Percentiles rank a stretch among this genome's conserved stretches.
Conservation (phyloP, 352 stramenopile species). For the Globisporangium barbulae region DNA sequence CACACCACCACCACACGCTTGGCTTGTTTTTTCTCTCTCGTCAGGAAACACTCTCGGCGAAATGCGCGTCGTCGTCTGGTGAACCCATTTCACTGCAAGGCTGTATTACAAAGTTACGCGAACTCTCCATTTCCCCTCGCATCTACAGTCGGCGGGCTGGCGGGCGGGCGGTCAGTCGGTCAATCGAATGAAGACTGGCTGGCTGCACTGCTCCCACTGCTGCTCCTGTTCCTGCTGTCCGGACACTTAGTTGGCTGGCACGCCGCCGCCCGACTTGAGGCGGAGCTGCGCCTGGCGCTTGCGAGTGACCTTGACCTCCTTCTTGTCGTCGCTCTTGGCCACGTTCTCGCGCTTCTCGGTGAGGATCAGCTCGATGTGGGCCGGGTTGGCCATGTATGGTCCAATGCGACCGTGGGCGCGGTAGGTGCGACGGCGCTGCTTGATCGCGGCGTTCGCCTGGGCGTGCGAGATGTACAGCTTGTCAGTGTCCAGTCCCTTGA, state of each 20-base stretch:
- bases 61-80: constrained; percentile 36
- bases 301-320: constrained; percentile 81
- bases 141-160: constrained; percentile 36
- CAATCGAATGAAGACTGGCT: neutral
- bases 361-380: constrained; percentile 99
- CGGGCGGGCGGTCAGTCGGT: neutral
- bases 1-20: neutral
- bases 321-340: constrained; percentile 87
- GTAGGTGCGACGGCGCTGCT: constrained; percentile 99
- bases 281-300: constrained; percentile 88
- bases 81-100: constrained; percentile 77
- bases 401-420: constrained; percentile 96
- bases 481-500: constrained; percentile 96
- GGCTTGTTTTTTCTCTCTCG: neutral
- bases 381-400: constrained; percentile 98
- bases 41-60: neutral
- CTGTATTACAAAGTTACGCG: constrained; percentile 77
- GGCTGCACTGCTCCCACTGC: constrained; percentile 1
- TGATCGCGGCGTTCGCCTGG: constrained; percentile 97
- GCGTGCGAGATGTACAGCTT: constrained; percentile 97
- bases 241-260: constrained; percentile 74
- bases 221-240: constrained; percentile 5
- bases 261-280: constrained; percentile 85
- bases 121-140: constrained; percentile 36
- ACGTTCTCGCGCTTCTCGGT: constrained; percentile 95